Conservation (phyloP, 169 alveolate genomes). For the Plasmodium yoelii region DNA sequence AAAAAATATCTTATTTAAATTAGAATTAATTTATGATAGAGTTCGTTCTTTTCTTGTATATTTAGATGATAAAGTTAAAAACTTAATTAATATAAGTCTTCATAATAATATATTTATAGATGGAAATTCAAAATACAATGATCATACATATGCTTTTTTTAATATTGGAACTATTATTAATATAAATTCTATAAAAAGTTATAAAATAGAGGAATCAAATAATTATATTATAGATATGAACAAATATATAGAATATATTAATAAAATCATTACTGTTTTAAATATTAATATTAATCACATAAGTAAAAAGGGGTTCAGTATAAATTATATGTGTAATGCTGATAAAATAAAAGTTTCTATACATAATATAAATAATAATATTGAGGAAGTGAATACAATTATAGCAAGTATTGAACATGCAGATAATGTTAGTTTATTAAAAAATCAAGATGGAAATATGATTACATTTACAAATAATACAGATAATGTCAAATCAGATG, state of each 20-base stretch:
- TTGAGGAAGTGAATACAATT: conserved; percentile 20
- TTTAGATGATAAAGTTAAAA: conserved; percentile 41
- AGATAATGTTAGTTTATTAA: neutral
- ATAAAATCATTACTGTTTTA: conserved; percentile 1
- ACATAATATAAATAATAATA: conserved; percentile 20
- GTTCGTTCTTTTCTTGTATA: neutral
- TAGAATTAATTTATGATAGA: conserved; percentile 18
- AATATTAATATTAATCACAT: conserved; percentile 13
- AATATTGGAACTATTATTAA: neutral
- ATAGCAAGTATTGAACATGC: neutral
- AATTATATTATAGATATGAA: neutral
- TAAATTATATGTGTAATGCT: conserved; percentile 39
- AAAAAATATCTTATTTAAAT: conserved; percentile 1
- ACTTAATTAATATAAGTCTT: conserved; percentile 32
- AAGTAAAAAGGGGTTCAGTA: conserved; percentile 1
- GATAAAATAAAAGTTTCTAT: conserved; percentile 15
- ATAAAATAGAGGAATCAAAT: neutral
- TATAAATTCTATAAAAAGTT: neutral
- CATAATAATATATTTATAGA: neutral
- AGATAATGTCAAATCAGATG: neutral
- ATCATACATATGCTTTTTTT: neutral
- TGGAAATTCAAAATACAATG: neutral
- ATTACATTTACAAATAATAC: neutral
- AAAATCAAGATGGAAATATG: neutral
- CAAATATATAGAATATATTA: conserved; percentile 23